Conservation (phyloP, 768 basidiomycete species). For the Amanita phalloides region DNA sequence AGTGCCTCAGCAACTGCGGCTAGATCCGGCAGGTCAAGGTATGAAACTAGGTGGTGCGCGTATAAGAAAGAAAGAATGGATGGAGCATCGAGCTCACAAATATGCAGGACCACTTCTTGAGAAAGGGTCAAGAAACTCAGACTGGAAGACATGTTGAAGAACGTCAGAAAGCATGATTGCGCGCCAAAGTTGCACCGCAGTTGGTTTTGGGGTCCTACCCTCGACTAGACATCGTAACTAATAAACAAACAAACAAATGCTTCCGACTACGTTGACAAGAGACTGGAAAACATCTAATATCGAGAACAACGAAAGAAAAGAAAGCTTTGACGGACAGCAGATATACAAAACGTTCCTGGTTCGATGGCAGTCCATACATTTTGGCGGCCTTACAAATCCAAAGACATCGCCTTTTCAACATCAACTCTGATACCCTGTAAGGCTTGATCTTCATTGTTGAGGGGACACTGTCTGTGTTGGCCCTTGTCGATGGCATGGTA, state of each 20-base stretch:
- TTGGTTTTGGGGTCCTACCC: not conserved
- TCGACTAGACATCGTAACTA: not conserved
- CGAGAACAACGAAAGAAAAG: not conserved
- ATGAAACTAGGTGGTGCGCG: constrained; percentile 37
- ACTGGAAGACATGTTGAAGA: constrained; percentile 6
- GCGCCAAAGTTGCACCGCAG: not conserved
- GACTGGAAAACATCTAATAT: not conserved
- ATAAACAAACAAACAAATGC: not conserved
- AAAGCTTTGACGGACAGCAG: no score
- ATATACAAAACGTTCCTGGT: not conserved
- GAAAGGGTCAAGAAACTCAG: constrained; percentile 28
- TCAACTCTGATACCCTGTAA: constrained; percentile 45
- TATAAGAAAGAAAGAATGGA: not conserved
- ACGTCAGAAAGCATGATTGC: not conserved
- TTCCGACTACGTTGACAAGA: no score
- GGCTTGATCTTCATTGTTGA: constrained; percentile 20
- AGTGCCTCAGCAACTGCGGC: constrained; percentile 37
- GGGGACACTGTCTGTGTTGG: constrained; percentile 18
- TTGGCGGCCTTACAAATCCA: constrained; percentile 7
- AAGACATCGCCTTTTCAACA: constrained; percentile 44
- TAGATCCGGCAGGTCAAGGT: constrained; percentile 66
- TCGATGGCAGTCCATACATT: not conserved
- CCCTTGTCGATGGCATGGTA: constrained; percentile 42
- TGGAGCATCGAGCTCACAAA: constrained; percentile 29
- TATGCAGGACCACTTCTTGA: constrained; percentile 46